These are phyloP conservation scores for Neonectria punicea DNA, from an alignment of 2,329 filamentous ascomycete genomes.

Conservation along the genomic window DNA sequence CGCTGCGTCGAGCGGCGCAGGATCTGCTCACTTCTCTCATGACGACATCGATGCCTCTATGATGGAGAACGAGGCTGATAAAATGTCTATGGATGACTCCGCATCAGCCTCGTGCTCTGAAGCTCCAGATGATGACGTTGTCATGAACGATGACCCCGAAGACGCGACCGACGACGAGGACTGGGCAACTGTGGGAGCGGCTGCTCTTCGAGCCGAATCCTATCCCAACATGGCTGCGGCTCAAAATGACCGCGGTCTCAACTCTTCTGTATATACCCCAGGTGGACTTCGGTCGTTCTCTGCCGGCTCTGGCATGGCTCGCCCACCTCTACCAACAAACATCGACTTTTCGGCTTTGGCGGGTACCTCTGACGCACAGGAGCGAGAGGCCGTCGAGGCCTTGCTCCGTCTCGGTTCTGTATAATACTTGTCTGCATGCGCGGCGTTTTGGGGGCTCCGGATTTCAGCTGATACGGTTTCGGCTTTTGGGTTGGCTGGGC, in stretches of 20 bases:
- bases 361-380: conserved; percentile 72
- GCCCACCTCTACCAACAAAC: conserved; percentile 61
- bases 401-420: conserved; percentile 83
- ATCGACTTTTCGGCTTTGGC: conserved; percentile 63
- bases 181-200: conserved; percentile 90
- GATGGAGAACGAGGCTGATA: conserved; percentile 88
- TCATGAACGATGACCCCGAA: conserved; percentile 79
- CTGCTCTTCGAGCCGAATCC: conserved; percentile 77
- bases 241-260: conserved; percentile 60
- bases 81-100: conserved; percentile 86
- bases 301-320: conserved; percentile 62
- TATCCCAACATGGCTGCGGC: conserved; percentile 67
- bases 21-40: conserved; percentile 80
- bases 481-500: conserved; percentile 42
- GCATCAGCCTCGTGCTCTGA: conserved; percentile 81
- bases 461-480: conserved; percentile 32
- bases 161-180: conserved; percentile 96
- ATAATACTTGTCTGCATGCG: conserved; percentile 67
- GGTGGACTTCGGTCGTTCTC: conserved; percentile 61
- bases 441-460: conserved; percentile 58
- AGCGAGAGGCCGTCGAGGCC: conserved; percentile 84
- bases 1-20: conserved; percentile 70
- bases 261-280: conserved; percentile 58
- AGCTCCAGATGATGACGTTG: conserved; percentile 73
- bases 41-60: conserved; percentile 74